These are phyloP conservation scores for Harrya chromipes DNA, from an alignment of 768 basidiomycete genomes.

Conservation along the genomic window DNA sequence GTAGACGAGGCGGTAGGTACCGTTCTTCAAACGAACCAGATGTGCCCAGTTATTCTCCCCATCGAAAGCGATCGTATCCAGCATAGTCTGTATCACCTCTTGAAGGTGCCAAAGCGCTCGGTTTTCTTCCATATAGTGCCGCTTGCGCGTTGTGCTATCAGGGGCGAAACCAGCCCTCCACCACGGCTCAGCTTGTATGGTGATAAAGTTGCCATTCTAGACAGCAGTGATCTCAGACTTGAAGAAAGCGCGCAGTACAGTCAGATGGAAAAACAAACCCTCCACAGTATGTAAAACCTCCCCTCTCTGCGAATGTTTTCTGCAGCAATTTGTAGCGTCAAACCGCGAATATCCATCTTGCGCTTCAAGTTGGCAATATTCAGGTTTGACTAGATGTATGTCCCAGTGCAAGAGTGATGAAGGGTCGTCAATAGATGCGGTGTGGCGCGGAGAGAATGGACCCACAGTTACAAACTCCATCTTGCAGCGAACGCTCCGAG, in stretches of 20 bases:
- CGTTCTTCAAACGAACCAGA: conserved; percentile 29
- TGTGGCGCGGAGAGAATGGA: conserved; percentile 13
- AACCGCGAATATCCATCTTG: conserved; percentile 22
- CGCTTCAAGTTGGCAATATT: conserved; percentile 21
- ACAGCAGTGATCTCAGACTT: background rate
- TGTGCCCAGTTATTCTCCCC: conserved; percentile 34
- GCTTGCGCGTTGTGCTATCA: background rate
- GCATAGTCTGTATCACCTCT: conserved; percentile 34
- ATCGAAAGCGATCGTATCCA: conserved; percentile 29
- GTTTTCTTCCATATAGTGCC: conserved; percentile 14
- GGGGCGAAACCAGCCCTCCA: conserved; percentile 12
- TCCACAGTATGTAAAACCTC: conserved; percentile 28
- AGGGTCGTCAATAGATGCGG: conserved; percentile 1
- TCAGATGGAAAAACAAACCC: conserved; percentile 9
- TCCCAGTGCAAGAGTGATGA: no score
- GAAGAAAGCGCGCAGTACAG: background rate
- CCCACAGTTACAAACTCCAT: conserved; percentile 33
- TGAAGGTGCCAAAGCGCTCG: conserved; percentile 22
- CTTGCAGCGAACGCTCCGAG: background rate
- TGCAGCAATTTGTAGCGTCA: conserved; percentile 21
- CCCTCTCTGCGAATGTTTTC: conserved; percentile 8
- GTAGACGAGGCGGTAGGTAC: conserved; percentile 27
- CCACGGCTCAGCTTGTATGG: conserved; percentile 32
- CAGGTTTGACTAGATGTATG: conserved; percentile 11
- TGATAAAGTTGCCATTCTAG: conserved; percentile 27